Conservation (phyloP, 345 rosid species). For the Camelina hispida region DNA sequence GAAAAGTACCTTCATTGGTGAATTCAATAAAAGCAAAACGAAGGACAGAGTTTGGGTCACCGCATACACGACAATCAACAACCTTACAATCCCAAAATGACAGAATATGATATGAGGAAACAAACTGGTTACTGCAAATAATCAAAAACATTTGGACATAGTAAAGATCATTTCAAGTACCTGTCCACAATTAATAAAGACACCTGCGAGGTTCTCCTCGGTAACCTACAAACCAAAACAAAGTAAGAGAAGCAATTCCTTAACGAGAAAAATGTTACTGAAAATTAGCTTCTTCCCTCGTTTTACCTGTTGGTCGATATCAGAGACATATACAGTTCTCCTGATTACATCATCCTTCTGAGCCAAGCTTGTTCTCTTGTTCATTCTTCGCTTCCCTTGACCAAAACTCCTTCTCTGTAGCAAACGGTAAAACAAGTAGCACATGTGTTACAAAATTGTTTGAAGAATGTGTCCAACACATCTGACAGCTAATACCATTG, state of each 20-base stretch:
- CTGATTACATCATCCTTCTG: slow-evolving; percentile 89
- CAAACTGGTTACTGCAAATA: slow-evolving; percentile 17
- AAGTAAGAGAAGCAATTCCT: slow-evolving; percentile 25
- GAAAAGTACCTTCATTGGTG: slow-evolving; percentile 79
- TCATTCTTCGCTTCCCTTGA: slow-evolving; percentile 82
- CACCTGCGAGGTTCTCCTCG: slow-evolving; percentile 93
- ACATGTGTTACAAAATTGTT: neutral
- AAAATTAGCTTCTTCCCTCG: neutral
- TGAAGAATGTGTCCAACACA: neutral
- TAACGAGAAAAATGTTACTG: neutral
- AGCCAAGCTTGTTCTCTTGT: slow-evolving; percentile 80
- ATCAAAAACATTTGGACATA: slow-evolving; percentile 10
- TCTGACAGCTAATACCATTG: too few species aligned
- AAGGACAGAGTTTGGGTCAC: slow-evolving; percentile 92
- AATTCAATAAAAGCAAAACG: slow-evolving; percentile 95
- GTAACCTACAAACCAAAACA: slow-evolving; percentile 62
- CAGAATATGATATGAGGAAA: slow-evolving; percentile 13
- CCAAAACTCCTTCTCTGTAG: slow-evolving; percentile 72
- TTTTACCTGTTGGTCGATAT: slow-evolving; percentile 46
- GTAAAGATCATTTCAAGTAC: slow-evolving; percentile 47
- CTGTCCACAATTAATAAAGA: slow-evolving; percentile 85
- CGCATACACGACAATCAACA: slow-evolving; percentile 99
- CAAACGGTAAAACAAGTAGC: slow-evolving; percentile 17
- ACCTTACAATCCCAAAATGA: slow-evolving; percentile 48
- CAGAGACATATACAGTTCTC: slow-evolving; percentile 53